phyloP scores from a whole-genome alignment of 2,329 filamentous ascomycete species.

The Calonectria pauciramosa region DNA sequence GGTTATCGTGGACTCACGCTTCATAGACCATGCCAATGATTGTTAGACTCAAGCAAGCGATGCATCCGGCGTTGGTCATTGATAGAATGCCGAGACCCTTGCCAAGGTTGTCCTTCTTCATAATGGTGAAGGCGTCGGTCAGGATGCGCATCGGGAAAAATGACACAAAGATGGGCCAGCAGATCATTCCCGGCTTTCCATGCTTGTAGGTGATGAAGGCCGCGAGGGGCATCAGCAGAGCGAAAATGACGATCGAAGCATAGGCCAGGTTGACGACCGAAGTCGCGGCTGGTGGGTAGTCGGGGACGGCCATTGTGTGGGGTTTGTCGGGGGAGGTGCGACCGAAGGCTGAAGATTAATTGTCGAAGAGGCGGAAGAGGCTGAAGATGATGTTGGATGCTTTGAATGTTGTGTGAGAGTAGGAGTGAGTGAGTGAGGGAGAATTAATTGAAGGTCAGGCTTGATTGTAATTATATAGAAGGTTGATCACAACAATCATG shows the following conservation, averaged over 20 bases:
- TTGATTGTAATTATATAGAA: constrained; percentile 8
- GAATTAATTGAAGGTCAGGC: background rate
- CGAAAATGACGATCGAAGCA: constrained; percentile 41
- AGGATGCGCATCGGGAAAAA: constrained; percentile 42
- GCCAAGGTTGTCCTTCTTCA: constrained; percentile 36
- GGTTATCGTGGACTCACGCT: constrained; percentile 34
- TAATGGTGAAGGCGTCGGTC: constrained; percentile 43
- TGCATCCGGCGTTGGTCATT: constrained; percentile 46
- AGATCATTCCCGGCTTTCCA: constrained; percentile 47
- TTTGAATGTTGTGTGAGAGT: background rate
- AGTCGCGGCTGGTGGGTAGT: constrained; percentile 2
- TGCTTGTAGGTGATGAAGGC: constrained; percentile 45
- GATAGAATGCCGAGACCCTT: constrained; percentile 40
- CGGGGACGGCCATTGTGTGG: background rate
- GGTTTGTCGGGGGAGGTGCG: background rate
- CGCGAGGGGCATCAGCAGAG: constrained; percentile 32
- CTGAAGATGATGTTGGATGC: background rate
- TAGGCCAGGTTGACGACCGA: constrained; percentile 33
- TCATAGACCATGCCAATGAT: constrained; percentile 47
- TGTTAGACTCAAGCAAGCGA: constrained; percentile 43
- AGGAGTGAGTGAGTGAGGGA: background rate
- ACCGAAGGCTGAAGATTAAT: background rate
- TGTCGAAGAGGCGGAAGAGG: background rate
- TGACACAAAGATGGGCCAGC: constrained; percentile 47
- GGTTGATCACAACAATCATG: background rate